Evolutionary conservation across 1,284 basidiomycete genomes (phyloP).

Genomic region (Tilletia indica): DNA sequence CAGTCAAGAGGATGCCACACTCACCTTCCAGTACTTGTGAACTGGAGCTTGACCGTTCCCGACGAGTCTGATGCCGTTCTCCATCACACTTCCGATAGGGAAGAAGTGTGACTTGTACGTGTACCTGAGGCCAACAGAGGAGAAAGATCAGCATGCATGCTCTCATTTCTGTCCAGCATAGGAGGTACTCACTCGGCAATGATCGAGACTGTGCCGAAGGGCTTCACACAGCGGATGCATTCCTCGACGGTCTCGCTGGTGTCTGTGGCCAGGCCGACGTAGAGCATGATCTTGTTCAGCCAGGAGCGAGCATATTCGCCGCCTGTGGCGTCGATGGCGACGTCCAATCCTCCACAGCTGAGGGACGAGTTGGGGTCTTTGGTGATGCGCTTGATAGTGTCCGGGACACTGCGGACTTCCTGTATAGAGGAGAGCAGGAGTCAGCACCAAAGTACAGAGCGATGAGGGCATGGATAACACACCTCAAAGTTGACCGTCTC

Average conservation of each 20-base stretch:
- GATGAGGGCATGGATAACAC: too few species aligned
- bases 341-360: conserved; percentile 22
- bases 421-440: too few species aligned
- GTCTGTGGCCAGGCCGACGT: conserved; percentile 74
- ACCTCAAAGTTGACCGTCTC: conserved; percentile 68
- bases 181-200: conserved; percentile 41
- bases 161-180: too few species aligned
- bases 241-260: conserved; percentile 70
- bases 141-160: too few species aligned
- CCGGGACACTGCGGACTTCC: conserved; percentile 62
- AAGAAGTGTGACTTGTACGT: conserved; percentile 61
- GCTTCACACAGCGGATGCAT: conserved; percentile 66
- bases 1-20: too few species aligned
- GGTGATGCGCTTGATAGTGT: conserved; percentile 19
- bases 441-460: too few species aligned
- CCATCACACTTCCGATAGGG: conserved; percentile 75
- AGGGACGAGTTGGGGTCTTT: too few species aligned
- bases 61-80: conserved; percentile 61
- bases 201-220: conserved; percentile 53
- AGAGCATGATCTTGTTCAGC: conserved; percentile 69
- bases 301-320: conserved; percentile 43
- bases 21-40: conserved; percentile 73
- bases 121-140: too few species aligned
- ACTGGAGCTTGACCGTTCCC: conserved; percentile 64
- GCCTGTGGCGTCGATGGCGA: conserved; percentile 38